Evolutionary conservation across 2,329 filamentous ascomycete genomes (phyloP).

Genomic region (Aurifilum marmelostoma): DNA sequence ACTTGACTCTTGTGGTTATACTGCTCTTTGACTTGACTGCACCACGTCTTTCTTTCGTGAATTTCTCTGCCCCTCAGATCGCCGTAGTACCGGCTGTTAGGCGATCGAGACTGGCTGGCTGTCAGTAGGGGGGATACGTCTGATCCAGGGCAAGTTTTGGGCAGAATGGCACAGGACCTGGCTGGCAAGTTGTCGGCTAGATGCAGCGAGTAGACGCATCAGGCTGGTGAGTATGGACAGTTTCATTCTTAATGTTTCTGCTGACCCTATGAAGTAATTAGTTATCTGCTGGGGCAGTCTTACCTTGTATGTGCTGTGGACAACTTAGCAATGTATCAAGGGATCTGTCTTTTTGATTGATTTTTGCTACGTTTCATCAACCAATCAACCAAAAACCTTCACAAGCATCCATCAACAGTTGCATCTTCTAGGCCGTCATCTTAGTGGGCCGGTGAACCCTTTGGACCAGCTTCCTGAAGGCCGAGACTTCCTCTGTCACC

Average conservation of each 20-base stretch:
- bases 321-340: neutral
- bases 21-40: neutral
- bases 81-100: neutral
- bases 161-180: neutral
- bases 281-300: neutral
- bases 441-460: too few species aligned
- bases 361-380: neutral
- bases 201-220: neutral
- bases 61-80: too few species aligned
- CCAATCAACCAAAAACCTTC: neutral
- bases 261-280: neutral
- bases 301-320: neutral
- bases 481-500: neutral
- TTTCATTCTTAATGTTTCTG: neutral
- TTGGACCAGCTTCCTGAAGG: neutral
- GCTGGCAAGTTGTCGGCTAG: neutral
- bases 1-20: slow-evolving; percentile 15
- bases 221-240: neutral
- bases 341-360: neutral
- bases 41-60: neutral
- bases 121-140: neutral
- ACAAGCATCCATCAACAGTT: neutral
- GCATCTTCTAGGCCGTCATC: neutral
- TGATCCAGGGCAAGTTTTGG: neutral
- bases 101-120: too few species aligned